Conservation (phyloP, 148 eudicot species). For the Fagopyrum tataricum region DNA sequence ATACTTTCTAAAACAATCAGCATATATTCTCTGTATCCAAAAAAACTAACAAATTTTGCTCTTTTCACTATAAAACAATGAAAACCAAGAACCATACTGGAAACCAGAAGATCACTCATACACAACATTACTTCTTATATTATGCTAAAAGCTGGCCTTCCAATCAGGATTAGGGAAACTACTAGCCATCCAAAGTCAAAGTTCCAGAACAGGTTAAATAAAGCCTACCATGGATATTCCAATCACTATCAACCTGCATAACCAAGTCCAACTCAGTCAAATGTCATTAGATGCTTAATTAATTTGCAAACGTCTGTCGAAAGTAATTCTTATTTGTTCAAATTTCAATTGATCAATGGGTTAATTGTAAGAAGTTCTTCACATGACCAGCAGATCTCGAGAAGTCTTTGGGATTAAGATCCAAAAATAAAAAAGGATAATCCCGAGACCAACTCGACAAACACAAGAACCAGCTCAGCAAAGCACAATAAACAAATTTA, state of each 20-base stretch:
- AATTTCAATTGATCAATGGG: background rate
- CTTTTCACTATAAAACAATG: background rate
- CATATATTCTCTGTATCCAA: background rate
- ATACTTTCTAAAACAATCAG: background rate
- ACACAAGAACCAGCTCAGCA: background rate
- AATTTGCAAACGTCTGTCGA: background rate
- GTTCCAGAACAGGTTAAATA: background rate
- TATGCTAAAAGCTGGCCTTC: background rate
- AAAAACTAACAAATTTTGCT: background rate
- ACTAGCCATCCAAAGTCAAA: background rate
- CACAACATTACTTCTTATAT: background rate
- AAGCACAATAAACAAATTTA: background rate
- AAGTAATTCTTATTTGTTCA: background rate
- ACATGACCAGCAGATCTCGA: slow-evolving; percentile 1
- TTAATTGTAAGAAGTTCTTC: background rate
- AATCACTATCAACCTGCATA: background rate
- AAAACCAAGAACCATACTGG: background rate
- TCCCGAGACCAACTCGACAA: background rate
- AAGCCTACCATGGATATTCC: background rate
- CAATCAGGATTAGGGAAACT: slow-evolving; percentile 3
- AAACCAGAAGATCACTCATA: background rate
- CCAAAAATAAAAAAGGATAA: background rate
- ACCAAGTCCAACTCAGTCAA: background rate
- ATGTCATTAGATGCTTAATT: background rate
- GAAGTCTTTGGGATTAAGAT: background rate